Conservation (phyloP, 2,329 filamentous ascomycete species). For the Penicillium crustosum region DNA sequence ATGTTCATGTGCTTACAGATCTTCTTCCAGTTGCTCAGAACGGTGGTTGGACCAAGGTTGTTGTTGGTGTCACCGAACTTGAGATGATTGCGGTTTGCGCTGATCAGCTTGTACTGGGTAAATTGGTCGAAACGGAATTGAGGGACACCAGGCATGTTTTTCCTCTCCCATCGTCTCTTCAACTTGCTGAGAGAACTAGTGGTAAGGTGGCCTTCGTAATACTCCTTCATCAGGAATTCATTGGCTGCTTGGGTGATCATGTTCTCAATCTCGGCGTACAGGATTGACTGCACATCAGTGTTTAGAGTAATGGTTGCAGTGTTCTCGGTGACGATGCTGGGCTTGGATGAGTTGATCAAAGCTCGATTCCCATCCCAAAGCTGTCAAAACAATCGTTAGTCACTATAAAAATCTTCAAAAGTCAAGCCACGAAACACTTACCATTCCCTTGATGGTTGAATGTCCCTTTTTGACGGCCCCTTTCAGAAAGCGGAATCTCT, state of each 20-base stretch:
- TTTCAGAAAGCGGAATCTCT: background rate
- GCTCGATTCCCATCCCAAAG: background rate
- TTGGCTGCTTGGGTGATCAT: constrained; percentile 49
- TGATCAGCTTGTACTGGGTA: constrained; percentile 51
- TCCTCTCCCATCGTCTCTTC: constrained; percentile 46
- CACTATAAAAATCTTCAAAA: background rate
- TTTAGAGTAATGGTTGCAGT: constrained; percentile 42
- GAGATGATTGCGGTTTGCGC: constrained; percentile 47
- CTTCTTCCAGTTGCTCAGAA: constrained; percentile 51
- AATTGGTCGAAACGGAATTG: constrained; percentile 55
- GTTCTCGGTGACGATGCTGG: constrained; percentile 12
- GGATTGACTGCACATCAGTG: constrained; percentile 42
- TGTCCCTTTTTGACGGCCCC: background rate
- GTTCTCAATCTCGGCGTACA: constrained; percentile 49
- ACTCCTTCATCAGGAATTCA: constrained; percentile 45
- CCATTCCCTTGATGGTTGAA: background rate
- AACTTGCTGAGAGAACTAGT: constrained; percentile 42
- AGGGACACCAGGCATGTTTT: constrained; percentile 49
- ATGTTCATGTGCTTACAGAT: constrained; percentile 36
- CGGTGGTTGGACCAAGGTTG: background rate
- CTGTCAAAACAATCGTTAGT: background rate
- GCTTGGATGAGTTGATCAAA: background rate
- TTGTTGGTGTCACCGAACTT: constrained; percentile 42
- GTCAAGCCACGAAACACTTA: background rate
- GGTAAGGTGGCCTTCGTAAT: constrained; percentile 40